These are phyloP conservation scores for Pinus albicaulis DNA, from an alignment of 75 land plant species.

Conservation along the genomic window DNA sequence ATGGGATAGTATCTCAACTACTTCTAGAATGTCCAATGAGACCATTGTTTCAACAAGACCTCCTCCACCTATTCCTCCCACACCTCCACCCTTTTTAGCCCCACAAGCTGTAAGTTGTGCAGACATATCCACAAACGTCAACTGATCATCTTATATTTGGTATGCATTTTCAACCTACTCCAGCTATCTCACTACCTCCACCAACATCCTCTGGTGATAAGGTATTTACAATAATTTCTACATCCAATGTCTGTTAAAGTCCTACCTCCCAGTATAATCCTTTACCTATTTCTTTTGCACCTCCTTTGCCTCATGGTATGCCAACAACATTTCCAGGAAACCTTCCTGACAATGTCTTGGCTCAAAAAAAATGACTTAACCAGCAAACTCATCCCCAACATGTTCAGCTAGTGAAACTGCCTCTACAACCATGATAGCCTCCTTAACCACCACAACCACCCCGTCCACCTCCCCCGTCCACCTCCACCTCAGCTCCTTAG, in stretches of 20 bases:
- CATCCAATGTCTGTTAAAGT: slow-evolving; percentile 28
- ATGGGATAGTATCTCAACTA: too few relatives aligned
- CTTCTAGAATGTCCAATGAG: too few relatives aligned
- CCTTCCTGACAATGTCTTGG: slow-evolving; percentile 11
- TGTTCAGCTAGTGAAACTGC: too few relatives aligned
- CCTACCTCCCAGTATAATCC: slow-evolving; percentile 25
- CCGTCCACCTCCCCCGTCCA: slow-evolving; percentile 57
- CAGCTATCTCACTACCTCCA: too few relatives aligned
- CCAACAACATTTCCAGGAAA: slow-evolving; percentile 48
- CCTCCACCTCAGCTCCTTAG: slow-evolving; percentile 46
- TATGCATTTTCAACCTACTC: slow-evolving; percentile 25
- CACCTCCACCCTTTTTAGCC: too few relatives aligned
- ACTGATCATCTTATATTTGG: slow-evolving; percentile 17
- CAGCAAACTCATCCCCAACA: too few relatives aligned
- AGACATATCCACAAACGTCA: slow-evolving; percentile 20
- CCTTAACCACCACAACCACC: too few relatives aligned
- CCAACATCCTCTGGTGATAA: too few relatives aligned
- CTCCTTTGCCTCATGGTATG: slow-evolving; percentile 49
- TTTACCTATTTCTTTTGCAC: slow-evolving; percentile 25
- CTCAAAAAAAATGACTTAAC: slow-evolving; percentile 39
- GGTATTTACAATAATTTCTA: slow-evolving; percentile 27
- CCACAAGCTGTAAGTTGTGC: slow-evolving; percentile 13
- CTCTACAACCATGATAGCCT: too few relatives aligned
- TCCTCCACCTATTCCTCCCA: too few relatives aligned
- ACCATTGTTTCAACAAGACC: too few relatives aligned